These are phyloP conservation scores for Cercospora brassicicola DNA, from an alignment of 2,329 filamentous ascomycete genomes.

Conservation along the genomic window DNA sequence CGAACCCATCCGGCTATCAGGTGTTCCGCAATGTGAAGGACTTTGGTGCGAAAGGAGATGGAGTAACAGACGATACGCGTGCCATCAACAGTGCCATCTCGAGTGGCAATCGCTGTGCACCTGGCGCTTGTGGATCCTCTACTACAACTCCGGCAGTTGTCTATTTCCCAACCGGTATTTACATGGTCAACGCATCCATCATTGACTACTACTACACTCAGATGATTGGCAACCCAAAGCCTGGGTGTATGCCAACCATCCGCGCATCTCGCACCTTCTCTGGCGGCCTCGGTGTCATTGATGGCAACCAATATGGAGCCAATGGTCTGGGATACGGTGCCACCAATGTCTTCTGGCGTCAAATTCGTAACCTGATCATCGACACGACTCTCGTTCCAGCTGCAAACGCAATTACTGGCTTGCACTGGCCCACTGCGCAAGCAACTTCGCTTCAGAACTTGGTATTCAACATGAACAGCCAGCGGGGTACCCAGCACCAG, in stretches of 20 bases:
- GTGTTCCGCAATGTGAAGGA: slow-evolving; percentile 54
- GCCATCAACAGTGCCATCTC: slow-evolving; percentile 53
- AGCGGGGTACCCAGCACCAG: slow-evolving; percentile 49
- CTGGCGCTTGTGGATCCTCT: slow-evolving; percentile 44
- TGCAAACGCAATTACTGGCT: slow-evolving; percentile 44
- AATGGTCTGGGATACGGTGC: slow-evolving; percentile 44
- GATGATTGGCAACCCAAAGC: slow-evolving; percentile 60
- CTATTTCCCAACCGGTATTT: slow-evolving; percentile 61
- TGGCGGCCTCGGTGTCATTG: slow-evolving; percentile 57
- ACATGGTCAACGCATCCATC: slow-evolving; percentile 57
- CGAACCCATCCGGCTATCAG: slow-evolving; percentile 43
- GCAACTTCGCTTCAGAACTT: slow-evolving; percentile 49
- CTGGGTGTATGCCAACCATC: slow-evolving; percentile 52
- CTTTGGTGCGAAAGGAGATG: slow-evolving; percentile 49
- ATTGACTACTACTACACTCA: slow-evolving; percentile 65
- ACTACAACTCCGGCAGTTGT: slow-evolving; percentile 57
- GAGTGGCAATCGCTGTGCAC: slow-evolving; percentile 45
- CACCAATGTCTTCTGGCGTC: slow-evolving; percentile 64
- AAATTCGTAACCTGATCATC: slow-evolving; percentile 65
- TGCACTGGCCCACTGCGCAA: slow-evolving; percentile 51
- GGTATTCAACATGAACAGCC: slow-evolving; percentile 47
- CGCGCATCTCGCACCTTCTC: slow-evolving; percentile 55
- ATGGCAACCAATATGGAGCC: slow-evolving; percentile 55
- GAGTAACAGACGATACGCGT: slow-evolving; percentile 56
- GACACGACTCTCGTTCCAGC: slow-evolving; percentile 57